Evolutionary conservation across 768 basidiomycete species (phyloP).

Genomic region (Multifurca ochricompacta): DNA sequence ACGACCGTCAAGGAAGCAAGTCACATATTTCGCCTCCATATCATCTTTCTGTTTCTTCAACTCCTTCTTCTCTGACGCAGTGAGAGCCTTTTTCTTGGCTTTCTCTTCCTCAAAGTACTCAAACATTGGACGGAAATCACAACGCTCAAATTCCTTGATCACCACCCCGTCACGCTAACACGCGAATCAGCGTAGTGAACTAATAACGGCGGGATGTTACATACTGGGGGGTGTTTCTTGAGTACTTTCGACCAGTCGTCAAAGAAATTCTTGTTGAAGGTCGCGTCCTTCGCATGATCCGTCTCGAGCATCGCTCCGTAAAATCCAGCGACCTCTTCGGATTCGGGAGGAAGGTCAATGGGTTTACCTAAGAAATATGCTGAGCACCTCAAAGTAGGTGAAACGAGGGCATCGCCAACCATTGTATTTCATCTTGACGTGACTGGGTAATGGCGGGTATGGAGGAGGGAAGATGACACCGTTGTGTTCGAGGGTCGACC

Average conservation of each 20-base stretch:
- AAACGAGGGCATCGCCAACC: slow-evolving; percentile 42
- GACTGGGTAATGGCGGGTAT: slow-evolving; percentile 73
- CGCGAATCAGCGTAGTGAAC: background rate
- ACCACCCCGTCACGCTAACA: slow-evolving; percentile 60
- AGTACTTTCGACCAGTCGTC: slow-evolving; percentile 77
- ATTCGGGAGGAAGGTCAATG: slow-evolving; percentile 70
- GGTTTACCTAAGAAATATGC: slow-evolving; percentile 48
- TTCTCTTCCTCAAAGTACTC: slow-evolving; percentile 90
- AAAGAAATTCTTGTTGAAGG: slow-evolving; percentile 95
- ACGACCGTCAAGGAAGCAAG: slow-evolving; percentile 87
- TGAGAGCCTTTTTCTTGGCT: slow-evolving; percentile 84
- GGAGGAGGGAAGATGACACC: slow-evolving; percentile 96
- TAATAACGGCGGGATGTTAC: slow-evolving; percentile 27
- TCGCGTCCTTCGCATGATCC: slow-evolving; percentile 81
- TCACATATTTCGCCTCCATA: slow-evolving; percentile 74
- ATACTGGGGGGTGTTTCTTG: slow-evolving; percentile 74
- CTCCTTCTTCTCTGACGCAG: slow-evolving; percentile 83
- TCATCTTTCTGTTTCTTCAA: slow-evolving; percentile 80
- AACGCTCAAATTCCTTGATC: slow-evolving; percentile 67
- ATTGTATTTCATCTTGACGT: slow-evolving; percentile 92
- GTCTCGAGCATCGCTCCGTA: slow-evolving; percentile 90
- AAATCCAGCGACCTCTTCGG: slow-evolving; percentile 97
- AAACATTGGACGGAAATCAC: slow-evolving; percentile 94
- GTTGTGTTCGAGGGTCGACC: slow-evolving; percentile 91
- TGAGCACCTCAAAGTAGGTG: slow-evolving; percentile 8